These are phyloP conservation scores for Cercophora samala DNA, from an alignment of 495 filamentous ascomycete genomes.

Conservation along the genomic window DNA sequence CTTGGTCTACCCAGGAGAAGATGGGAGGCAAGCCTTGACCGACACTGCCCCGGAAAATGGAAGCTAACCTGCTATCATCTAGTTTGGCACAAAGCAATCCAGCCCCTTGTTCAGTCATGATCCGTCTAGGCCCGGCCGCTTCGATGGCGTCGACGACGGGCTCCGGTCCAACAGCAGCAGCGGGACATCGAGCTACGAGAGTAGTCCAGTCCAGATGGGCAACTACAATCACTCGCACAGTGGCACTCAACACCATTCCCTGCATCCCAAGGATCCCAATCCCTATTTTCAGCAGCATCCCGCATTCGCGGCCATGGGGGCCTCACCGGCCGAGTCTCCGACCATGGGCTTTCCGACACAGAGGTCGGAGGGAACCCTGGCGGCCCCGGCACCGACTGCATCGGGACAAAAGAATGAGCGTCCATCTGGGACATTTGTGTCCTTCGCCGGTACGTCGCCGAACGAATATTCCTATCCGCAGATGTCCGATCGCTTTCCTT, in stretches of 20 bases:
- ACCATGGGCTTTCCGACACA: constrained; percentile 24
- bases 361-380: constrained; percentile 19
- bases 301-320: constrained; percentile 25
- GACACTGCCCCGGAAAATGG: background rate
- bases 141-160: constrained; percentile 35
- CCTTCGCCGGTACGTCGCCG: constrained; percentile 41
- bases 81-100: constrained; percentile 48
- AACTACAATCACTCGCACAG: constrained; percentile 33
- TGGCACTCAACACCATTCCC: constrained; percentile 40
- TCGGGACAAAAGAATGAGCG: constrained; percentile 24
- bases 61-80: constrained; percentile 23
- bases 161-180: constrained; percentile 26
- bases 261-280: constrained; percentile 33
- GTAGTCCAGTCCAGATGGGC: constrained; percentile 35
- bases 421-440: constrained; percentile 28
- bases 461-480: constrained; percentile 39
- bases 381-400: background rate
- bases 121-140: constrained; percentile 28
- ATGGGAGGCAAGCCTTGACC: constrained; percentile 29
- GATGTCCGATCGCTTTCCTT: constrained; percentile 40
- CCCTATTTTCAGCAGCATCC: constrained; percentile 34
- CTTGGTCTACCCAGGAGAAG: constrained; percentile 25
- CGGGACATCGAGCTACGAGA: constrained; percentile 34
- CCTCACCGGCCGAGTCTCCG: constrained; percentile 36
- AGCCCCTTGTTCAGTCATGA: constrained; percentile 38